Percentiles rank a stretch among this genome's conserved stretches.
Conservation (phyloP, 78 protist species). For the Isochrysis galbana region DNA sequence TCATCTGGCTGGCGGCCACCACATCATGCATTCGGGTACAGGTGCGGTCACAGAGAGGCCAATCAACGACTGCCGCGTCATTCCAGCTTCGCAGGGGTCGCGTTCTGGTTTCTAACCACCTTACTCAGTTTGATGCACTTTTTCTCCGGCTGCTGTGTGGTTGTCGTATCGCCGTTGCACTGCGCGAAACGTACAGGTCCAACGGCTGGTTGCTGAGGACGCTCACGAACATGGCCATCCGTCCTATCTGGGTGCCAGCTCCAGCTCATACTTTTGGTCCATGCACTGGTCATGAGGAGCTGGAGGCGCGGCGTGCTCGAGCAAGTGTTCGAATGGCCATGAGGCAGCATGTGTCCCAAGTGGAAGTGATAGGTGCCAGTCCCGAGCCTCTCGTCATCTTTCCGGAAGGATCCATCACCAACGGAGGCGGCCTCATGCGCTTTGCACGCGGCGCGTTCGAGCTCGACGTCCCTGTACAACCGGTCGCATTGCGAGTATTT, state of each 20-base stretch:
- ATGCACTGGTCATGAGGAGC: not conserved
- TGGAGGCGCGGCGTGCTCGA: not conserved
- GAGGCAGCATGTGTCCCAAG: too few species aligned
- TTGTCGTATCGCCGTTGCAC: not conserved
- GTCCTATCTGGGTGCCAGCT: not conserved
- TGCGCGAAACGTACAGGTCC: not conserved
- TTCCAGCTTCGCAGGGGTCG: not conserved
- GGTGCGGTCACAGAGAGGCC: not conserved
- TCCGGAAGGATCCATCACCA: not conserved
- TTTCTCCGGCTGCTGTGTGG: not conserved
- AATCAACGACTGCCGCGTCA: too few species aligned
- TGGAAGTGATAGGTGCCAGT: not conserved
- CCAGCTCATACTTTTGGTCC: not conserved
- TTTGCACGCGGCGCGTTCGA: not conserved
- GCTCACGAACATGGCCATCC: not conserved
- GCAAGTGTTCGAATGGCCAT: not conserved
- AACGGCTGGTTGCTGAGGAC: not conserved
- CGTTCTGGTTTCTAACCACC: not conserved
- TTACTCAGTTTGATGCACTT: not conserved
- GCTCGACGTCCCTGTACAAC: not conserved
- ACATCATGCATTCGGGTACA: not conserved
- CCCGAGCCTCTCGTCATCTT: not conserved
- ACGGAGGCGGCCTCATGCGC: not conserved
- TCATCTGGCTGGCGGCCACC: not conserved
- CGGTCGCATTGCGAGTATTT: not conserved